Percentiles rank a stretch among this genome's conserved stretches.
Evolutionary conservation across 2,329 filamentous ascomycete genomes (phyloP).

Genomic region (Bipolaris oryzae): DNA sequence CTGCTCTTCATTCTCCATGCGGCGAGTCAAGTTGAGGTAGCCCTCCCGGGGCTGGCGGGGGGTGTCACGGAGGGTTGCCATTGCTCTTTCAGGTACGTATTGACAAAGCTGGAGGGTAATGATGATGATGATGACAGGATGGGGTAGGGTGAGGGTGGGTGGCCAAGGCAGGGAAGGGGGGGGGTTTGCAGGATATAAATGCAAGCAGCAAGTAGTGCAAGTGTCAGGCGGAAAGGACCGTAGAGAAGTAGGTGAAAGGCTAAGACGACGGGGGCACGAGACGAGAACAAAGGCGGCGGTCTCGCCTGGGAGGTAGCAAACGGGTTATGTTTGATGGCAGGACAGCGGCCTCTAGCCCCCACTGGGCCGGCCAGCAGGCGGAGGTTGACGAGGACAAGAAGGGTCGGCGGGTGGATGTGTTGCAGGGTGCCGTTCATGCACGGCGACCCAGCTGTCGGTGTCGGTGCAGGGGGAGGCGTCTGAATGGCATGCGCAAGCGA

Average conservation of each 20-base stretch:
- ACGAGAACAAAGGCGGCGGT: conserved; percentile 9
- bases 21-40: conserved; percentile 39
- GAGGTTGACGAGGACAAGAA: conserved; percentile 9
- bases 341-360: conserved; percentile 6
- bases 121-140: conserved; percentile 12
- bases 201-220: not conserved
- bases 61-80: conserved; percentile 24
- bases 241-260: conserved; percentile 16
- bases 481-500: conserved; percentile 28
- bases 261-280: not conserved
- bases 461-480: conserved; percentile 18
- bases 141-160: conserved; percentile 7
- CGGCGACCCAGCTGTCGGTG: conserved; percentile 13
- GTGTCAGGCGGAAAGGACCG: conserved; percentile 10
- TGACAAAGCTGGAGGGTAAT: conserved; percentile 14
- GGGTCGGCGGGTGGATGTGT: conserved; percentile 19
- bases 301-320: conserved; percentile 11
- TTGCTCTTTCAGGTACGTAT: conserved; percentile 29
- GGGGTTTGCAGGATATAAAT: conserved; percentile 10
- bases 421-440: conserved; percentile 30
- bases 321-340: conserved; percentile 14
- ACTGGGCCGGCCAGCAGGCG: not conserved
- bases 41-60: conserved; percentile 34
- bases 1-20: conserved; percentile 44
- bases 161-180: not conserved